These are phyloP conservation scores for Drechslerella stenobrocha DNA, from an alignment of 2,329 filamentous ascomycete species.

Conservation along the genomic window DNA sequence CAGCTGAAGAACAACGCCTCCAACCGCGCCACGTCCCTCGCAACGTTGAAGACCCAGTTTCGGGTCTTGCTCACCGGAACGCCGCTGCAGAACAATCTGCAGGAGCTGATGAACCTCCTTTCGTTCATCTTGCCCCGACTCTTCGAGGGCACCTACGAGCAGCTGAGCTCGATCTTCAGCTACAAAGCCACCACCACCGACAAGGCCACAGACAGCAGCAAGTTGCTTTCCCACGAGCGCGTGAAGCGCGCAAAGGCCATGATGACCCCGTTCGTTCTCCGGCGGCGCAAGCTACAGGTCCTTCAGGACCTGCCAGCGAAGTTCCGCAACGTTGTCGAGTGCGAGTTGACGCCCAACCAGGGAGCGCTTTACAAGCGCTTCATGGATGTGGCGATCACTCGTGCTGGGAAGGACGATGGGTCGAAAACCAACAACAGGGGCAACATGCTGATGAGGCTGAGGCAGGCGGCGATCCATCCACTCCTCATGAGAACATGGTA, in stretches of 20 bases:
- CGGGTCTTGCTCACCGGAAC: conserved; percentile 86
- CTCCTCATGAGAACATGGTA: conserved; percentile 83
- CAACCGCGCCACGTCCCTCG: conserved; percentile 76
- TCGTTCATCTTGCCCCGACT: conserved; percentile 90
- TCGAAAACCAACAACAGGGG: conserved; percentile 61
- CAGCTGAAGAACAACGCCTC: conserved; percentile 86
- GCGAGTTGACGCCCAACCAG: conserved; percentile 75
- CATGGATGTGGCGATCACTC: conserved; percentile 65
- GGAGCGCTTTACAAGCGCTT: conserved; percentile 72
- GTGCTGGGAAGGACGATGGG: conserved; percentile 64
- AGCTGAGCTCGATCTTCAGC: conserved; percentile 85
- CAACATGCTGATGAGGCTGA: conserved; percentile 79
- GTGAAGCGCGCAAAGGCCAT: conserved; percentile 86
- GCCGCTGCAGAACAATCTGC: conserved; percentile 89
- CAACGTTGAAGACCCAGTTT: conserved; percentile 77
- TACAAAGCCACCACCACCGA: conserved; percentile 85
- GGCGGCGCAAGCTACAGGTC: conserved; percentile 90
- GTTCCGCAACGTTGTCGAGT: conserved; percentile 74
- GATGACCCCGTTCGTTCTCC: conserved; percentile 90
- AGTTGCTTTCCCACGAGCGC: conserved; percentile 81
- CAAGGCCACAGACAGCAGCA: conserved; percentile 71
- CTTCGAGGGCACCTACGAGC: conserved; percentile 74
- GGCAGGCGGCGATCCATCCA: conserved; percentile 89
- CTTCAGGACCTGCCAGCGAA: conserved; percentile 80
- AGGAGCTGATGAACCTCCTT: conserved; percentile 85